phyloP scores from a whole-genome alignment of 805 yeast genomes.

The Wickerhamiella brachini region DNA sequence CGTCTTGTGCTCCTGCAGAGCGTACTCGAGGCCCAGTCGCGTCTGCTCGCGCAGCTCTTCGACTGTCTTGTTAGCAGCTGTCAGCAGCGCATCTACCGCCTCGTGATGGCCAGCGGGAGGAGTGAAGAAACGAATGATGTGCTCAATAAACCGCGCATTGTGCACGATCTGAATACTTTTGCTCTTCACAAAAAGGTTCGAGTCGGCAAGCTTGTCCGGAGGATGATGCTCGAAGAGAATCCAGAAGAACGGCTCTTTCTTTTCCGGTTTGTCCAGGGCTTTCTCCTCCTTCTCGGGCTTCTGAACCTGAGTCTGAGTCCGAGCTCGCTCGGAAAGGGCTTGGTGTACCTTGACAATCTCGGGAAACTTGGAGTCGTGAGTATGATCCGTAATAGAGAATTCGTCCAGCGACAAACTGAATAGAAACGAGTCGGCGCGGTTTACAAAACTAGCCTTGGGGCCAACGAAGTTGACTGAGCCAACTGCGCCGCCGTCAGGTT shows the following conservation, averaged over 20 bases:
- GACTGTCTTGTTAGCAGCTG: conserved; percentile 89
- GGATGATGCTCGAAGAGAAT: conserved; percentile 79
- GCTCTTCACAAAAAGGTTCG: conserved; percentile 56
- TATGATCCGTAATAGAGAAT: conserved; percentile 77
- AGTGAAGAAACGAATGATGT: conserved; percentile 58
- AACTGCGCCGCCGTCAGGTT: conserved; percentile 29
- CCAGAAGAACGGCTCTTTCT: conserved; percentile 42
- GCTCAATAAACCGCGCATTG: conserved; percentile 72
- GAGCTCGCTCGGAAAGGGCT: not conserved
- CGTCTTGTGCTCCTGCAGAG: conserved; percentile 89
- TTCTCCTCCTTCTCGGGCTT: too few relatives aligned
- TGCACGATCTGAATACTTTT: conserved; percentile 83
- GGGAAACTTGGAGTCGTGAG: conserved; percentile 63
- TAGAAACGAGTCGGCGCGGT: conserved; percentile 66
- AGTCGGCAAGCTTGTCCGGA: conserved; percentile 69
- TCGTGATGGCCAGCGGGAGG: conserved; percentile 80
- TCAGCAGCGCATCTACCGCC: conserved; percentile 78
- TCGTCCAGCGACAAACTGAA: conserved; percentile 65
- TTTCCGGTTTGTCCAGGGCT: conserved; percentile 3
- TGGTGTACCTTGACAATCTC: conserved; percentile 56
- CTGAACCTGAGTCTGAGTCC: conserved; percentile 1
- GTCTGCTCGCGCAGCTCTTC: conserved; percentile 86
- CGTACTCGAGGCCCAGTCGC: conserved; percentile 81
- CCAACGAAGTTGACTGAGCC: conserved; percentile 78
- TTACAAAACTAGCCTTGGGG: conserved; percentile 55